These are phyloP conservation scores for Melastoma malabathricum DNA, from an alignment of 345 rosid genomes.

Conservation along the genomic window DNA sequence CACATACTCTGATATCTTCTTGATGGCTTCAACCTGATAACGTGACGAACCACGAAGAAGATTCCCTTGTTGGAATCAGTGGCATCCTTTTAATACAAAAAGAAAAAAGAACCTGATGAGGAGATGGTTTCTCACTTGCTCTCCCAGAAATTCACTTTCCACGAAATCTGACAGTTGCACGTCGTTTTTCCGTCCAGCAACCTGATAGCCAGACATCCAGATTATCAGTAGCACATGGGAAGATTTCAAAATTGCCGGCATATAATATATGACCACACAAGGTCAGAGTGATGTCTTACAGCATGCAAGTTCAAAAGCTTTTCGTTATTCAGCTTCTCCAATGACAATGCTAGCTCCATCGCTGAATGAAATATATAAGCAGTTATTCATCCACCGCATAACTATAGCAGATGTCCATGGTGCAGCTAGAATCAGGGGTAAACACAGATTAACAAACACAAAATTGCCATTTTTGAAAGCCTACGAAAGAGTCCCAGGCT, in stretches of 20 bases:
- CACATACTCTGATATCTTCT: constrained; percentile 72
- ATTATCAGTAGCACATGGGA: no score
- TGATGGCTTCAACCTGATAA: constrained; percentile 64
- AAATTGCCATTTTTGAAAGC: no score
- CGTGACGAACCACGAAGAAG: neutral
- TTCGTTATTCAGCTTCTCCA: constrained; percentile 84
- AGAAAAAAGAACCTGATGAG: neutral
- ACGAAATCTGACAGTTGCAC: constrained; percentile 66
- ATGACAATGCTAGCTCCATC: constrained; percentile 78
- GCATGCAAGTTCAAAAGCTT: constrained; percentile 63
- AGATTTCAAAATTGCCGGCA: neutral
- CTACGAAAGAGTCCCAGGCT: no score
- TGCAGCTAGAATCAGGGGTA: no score
- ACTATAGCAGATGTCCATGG: no score
- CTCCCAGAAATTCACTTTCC: constrained; percentile 53
- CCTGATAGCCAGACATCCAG: no score
- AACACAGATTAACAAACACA: no score
- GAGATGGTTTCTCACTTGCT: constrained; percentile 41
- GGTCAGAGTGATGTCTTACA: constrained; percentile 35
- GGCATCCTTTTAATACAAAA: neutral
- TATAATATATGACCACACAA: no score
- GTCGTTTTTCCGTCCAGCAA: constrained; percentile 45
- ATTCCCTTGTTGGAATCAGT: no score
- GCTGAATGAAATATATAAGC: no score
- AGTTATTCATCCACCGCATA: no score